These are phyloP conservation scores for Trichophyton verrucosum DNA, from an alignment of 2,329 filamentous ascomycete genomes.

Conservation along the genomic window DNA sequence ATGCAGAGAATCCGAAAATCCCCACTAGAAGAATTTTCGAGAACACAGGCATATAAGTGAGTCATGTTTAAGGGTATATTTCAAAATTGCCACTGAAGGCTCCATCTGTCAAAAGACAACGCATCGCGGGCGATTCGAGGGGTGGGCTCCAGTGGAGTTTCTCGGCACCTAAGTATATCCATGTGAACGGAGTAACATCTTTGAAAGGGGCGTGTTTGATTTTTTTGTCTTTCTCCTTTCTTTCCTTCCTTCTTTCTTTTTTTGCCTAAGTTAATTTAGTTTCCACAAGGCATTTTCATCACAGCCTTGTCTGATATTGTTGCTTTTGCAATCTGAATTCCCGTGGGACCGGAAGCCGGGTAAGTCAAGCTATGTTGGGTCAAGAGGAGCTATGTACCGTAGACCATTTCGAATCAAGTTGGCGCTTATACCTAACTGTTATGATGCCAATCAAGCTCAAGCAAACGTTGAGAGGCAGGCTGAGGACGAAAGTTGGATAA, in stretches of 20 bases:
- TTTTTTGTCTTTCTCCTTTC: neutral
- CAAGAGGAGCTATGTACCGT: too few species aligned
- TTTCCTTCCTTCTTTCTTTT: slow-evolving; percentile 1
- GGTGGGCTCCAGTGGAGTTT: neutral
- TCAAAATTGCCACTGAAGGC: slow-evolving; percentile 13
- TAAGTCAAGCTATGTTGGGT: slow-evolving; percentile 7
- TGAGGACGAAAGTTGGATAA: neutral
- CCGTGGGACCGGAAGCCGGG: slow-evolving; percentile 16
- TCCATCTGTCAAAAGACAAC: neutral
- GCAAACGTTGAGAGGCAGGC: neutral
- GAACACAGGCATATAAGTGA: slow-evolving; percentile 19
- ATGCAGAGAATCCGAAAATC: slow-evolving; percentile 30
- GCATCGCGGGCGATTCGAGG: neutral
- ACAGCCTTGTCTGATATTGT: slow-evolving; percentile 14
- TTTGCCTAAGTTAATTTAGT: slow-evolving; percentile 8
- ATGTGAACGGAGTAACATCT: too few species aligned
- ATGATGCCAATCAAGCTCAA: neutral
- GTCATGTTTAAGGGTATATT: slow-evolving; percentile 16
- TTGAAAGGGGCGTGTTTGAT: neutral
- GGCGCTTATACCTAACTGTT: neutral
- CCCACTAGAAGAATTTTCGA: slow-evolving; percentile 26
- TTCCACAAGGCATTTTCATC: slow-evolving; percentile 12
- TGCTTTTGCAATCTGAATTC: slow-evolving; percentile 17
- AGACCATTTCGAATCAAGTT: too few species aligned
- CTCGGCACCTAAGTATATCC: too few species aligned